Base-by-base conservation (phyloP, 2,329 filamentous ascomycete species). In the Triangularia verruculosa region DNA sequence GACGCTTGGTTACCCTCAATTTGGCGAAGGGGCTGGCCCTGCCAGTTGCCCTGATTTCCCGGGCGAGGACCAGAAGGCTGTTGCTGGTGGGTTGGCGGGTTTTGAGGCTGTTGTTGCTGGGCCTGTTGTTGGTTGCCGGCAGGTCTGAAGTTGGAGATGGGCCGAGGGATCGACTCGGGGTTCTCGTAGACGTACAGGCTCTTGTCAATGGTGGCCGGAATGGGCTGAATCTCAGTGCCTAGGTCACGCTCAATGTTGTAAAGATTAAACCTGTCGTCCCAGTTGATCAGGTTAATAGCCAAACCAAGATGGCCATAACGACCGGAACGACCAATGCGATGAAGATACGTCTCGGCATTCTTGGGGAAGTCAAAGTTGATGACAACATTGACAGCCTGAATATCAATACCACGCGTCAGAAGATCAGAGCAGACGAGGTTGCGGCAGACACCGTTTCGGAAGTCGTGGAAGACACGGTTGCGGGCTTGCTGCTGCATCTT, bases 351-450 rank as follows among this genome's bases (percentile, higher is more conserved):
- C 80, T 99, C 95, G 15, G 95, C 96, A 73, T 99, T 99, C 82
- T 99, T 99, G 61, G 95, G 95, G 77, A 99, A 99, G 74, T 99
- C 95, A 74, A 99, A 99, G 82, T 99, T 99, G 86, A 99, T 99
- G 75, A 99, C 95, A 61, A 99, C 95, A 72, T 99, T 99, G 74
- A 99, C 95, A 61, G 95, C 95, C 78, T 99, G 95, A 69, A 99
- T 99, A 79, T 99, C 95, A 73, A 99, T 99, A 87, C 95, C 95
- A 79, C 95, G 93, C 68, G 95, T 99, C 68, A 99, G 86, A 43
- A 99, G 84, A 79, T 99, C 95, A 2, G 96, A 99, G 79, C 95
- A 99, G 67, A 99, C 95, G 39, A 99, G 87, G 76, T 99, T 99
- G 73, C 95, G 92, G 82, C 94, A 98, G 60, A 97, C 93, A 64